A percentile compares a stretch with the other conserved stretches of the same genome.
Conservation (phyloP, 495 filamentous ascomycete genomes). For the Trichoderma erinaceum region DNA sequence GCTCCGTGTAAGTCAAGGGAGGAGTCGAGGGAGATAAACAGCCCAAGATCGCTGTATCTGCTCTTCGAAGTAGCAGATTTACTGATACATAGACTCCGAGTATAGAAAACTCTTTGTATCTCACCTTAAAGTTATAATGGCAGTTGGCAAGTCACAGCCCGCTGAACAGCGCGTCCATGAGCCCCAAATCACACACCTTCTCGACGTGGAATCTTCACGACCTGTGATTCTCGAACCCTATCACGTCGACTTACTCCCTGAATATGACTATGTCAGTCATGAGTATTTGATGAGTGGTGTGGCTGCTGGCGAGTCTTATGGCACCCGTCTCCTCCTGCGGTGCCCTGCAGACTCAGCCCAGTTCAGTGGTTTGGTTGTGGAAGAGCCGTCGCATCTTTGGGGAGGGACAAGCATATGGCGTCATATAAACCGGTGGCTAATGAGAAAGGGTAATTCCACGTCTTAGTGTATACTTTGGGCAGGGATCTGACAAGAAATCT, state of each 20-base stretch:
- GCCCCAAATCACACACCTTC: neutral
- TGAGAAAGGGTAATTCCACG: neutral
- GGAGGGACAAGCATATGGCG: neutral
- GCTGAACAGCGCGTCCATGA: neutral
- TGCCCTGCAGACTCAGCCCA: neutral
- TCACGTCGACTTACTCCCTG: neutral
- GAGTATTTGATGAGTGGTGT: neutral
- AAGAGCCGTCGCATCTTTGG: neutral
- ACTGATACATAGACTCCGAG: neutral
- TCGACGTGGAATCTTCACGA: neutral
- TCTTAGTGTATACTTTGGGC: neutral
- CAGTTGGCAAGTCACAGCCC: neutral
- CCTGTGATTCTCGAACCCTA: neutral
- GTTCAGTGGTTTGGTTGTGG: neutral
- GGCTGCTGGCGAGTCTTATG: neutral
- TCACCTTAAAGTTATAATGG: neutral
- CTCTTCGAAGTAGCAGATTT: neutral
- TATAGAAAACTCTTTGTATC: too few species aligned
- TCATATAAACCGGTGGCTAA: neutral
- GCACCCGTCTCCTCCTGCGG: neutral
- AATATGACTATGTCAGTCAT: neutral
- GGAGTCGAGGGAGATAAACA: neutral
- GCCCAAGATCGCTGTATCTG: neutral
- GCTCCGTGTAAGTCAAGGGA: too few species aligned
- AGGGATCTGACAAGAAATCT: neutral